Evolutionary conservation across 139 green algal genomes (phyloP).

Genomic region (Astrephomene gubernaculifera): DNA sequence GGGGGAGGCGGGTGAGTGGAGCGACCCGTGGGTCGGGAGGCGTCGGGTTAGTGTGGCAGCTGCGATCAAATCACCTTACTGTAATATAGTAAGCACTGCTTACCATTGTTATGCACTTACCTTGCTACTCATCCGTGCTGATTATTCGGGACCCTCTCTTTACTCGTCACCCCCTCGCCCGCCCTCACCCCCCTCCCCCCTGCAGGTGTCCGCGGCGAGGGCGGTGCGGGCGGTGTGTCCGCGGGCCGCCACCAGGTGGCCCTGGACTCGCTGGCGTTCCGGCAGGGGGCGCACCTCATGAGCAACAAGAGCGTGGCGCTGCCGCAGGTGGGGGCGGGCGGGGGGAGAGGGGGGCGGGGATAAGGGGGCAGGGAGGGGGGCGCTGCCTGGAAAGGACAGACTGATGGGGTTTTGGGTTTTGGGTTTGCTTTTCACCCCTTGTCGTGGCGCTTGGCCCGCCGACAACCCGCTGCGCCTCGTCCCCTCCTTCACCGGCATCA

Average conservation of each 20-base stretch:
- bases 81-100: too few relatives aligned
- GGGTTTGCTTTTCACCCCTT: background rate
- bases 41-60: too few relatives aligned
- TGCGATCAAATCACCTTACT: too few relatives aligned
- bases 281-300: constrained; percentile 89
- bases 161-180: background rate
- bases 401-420: background rate
- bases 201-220: constrained; percentile 35
- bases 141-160: background rate
- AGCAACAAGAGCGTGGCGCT: constrained; percentile 88
- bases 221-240: constrained; percentile 49
- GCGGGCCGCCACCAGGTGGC: constrained; percentile 83
- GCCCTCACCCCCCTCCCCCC: background rate
- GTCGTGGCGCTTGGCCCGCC: too few relatives aligned
- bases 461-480: too few relatives aligned
- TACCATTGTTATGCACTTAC: too few relatives aligned
- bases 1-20: constrained; percentile 37
- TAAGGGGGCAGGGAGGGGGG: background rate
- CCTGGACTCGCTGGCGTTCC: constrained; percentile 88
- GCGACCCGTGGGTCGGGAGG: too few relatives aligned
- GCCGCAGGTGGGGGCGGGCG: constrained; percentile 65
- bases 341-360: background rate
- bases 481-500: too few relatives aligned
- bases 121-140: background rate
- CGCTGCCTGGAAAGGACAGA: background rate